Evolutionary conservation across 2,329 filamentous ascomycete species (phyloP), one percentile per base, ranked within the genome.

Genomic region (Sclerotinia borealis): DNA sequence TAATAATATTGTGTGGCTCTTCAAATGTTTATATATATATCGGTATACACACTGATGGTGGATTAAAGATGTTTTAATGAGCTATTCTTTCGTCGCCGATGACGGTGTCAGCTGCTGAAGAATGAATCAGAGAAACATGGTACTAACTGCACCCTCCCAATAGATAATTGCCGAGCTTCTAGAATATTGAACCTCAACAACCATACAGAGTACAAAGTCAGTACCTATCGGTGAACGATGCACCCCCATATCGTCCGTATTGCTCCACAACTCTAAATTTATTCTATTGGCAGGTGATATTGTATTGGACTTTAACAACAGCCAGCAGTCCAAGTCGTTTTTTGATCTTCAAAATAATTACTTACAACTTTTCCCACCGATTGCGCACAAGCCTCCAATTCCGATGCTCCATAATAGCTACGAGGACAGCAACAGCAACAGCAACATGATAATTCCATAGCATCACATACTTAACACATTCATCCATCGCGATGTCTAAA

Each of bases 401-500:
- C 31, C 11, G 22, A 11, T 37, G 55, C 43, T 56, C 27, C 54
- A 59, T 45, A 39, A 48, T 50, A 63, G 43, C 37, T 29, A 37
- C 27, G 17, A 52, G 37, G 22, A 34, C 27, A 51, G 41, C 22
- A 59, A 56, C 27, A n/a, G n/a, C 22, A 19, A 25, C 49, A 52
- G 17, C 59, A 49, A 39, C 58, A 68, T 69, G 66, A 69, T 64
- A 64, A 56, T 58, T 34, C 64, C 63, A 65, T 66, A 69, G 59
- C 63, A 51, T 43, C 50, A 25, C 17, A 41, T n/a, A 34, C 29
- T 48, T 56, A 22, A 50, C 19, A 63, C 59, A 47, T 58, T 61
- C 34, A 65, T 64, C 65, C 19, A 31, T 37, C 22, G 63, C 64
- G 22, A 74, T 74, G 72, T 72, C 72, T 58, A 71, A 71, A 59